phyloP scores from a whole-genome alignment of 345 rosid species.

The Eucalyptus globulus region DNA sequence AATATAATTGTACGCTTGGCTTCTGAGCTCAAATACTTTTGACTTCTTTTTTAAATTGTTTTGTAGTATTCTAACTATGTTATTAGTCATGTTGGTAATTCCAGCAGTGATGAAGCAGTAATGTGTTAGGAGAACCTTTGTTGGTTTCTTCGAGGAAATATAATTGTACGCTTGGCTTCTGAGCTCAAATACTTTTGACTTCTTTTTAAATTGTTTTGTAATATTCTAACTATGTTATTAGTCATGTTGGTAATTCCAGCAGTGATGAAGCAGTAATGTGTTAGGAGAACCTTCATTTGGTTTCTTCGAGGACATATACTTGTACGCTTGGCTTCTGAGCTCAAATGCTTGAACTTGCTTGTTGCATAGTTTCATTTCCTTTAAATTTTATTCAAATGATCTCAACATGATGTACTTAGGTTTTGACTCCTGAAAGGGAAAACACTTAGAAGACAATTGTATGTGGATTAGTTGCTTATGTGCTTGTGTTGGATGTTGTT shows the following conservation, averaged over 20 bases:
- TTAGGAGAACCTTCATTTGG: slow-evolving; percentile 17
- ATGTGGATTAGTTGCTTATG: not conserved
- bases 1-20: slow-evolving; percentile 18
- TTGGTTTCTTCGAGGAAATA: slow-evolving; percentile 28
- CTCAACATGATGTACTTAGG: not conserved
- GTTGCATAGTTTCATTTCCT: not conserved
- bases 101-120: slow-evolving; percentile 34
- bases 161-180: slow-evolving; percentile 27
- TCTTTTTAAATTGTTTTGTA: not conserved
- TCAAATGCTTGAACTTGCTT: not conserved
- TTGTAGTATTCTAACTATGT: not conserved
- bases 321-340: slow-evolving; percentile 31
- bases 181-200: not conserved
- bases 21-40: not conserved
- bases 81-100: not conserved
- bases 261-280: slow-evolving; percentile 41
- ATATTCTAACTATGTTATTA: not conserved
- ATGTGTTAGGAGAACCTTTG: slow-evolving; percentile 23
- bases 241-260: not conserved
- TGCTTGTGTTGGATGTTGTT: not conserved
- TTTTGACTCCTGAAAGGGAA: not conserved
- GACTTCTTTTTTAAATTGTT: too few species aligned
- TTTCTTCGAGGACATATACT: slow-evolving; percentile 22
- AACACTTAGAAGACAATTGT: not conserved
- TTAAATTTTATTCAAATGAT: not conserved